Percentiles rank a stretch among this genome's conserved stretches.
These are phyloP conservation scores for Cordyceps pruinosa DNA, from an alignment of 2,329 filamentous ascomycete species.

Conservation along the genomic window DNA sequence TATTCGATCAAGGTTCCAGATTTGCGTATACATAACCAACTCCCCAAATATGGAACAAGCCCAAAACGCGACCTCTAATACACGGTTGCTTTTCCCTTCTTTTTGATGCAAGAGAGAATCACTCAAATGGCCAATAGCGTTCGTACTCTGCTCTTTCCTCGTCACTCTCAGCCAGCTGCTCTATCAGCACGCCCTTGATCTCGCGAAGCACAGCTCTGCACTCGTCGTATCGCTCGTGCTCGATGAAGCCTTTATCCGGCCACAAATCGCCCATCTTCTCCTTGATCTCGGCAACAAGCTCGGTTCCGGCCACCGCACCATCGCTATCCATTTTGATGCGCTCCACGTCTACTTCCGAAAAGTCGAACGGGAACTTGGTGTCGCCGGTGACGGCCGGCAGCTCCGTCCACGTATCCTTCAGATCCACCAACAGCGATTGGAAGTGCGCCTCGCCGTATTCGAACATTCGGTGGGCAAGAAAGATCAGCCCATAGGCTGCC, in stretches of 20 bases:
- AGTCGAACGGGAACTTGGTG: not conserved
- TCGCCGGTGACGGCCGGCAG: not conserved
- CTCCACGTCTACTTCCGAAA: not conserved
- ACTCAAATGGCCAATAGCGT: not conserved
- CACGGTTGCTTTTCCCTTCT: too few relatives aligned
- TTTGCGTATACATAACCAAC: too few relatives aligned
- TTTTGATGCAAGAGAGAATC: too few relatives aligned
- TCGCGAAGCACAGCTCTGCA: not conserved
- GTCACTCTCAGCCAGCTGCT: not conserved
- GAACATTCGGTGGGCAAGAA: not conserved
- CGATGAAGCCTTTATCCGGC: not conserved
- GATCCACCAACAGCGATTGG: not conserved
- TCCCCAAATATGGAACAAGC: too few relatives aligned
- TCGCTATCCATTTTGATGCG: not conserved
- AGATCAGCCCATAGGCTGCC: not conserved
- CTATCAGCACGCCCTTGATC: not conserved
- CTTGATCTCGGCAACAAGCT: not conserved
- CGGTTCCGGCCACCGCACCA: not conserved
- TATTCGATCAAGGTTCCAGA: too few relatives aligned
- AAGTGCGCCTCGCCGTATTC: not conserved
- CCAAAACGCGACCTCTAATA: too few relatives aligned
- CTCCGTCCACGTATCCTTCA: not conserved
- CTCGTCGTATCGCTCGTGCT: not conserved
- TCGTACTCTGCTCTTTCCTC: not conserved
- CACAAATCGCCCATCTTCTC: not conserved